These are phyloP conservation scores for Prunus kanzakura DNA, from an alignment of 306 rosid species.

Conservation along the genomic window DNA sequence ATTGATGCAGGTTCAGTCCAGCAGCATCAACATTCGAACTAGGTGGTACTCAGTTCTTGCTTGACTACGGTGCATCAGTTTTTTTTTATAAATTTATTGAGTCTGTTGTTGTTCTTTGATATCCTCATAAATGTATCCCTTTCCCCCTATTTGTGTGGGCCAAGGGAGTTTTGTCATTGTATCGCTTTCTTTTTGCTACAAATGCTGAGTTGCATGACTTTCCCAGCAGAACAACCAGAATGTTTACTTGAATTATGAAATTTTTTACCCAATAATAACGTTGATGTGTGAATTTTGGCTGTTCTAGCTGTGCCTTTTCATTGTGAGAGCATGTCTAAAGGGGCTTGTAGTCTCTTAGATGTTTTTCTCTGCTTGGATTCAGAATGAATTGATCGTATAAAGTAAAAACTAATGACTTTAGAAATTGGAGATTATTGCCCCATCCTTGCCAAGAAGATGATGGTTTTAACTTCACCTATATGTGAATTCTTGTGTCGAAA, in stretches of 20 bases:
- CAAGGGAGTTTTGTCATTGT: constrained; percentile 54
- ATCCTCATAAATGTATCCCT: constrained; percentile 41
- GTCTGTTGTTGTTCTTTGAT: constrained; percentile 7
- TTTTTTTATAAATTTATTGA: neutral
- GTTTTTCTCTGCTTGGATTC: too few species aligned
- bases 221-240: neutral
- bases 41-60: constrained; percentile 20
- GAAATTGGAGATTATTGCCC: too few species aligned
- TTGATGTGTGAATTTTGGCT: neutral
- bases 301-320: neutral
- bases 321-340: neutral
- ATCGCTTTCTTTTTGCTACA: neutral
- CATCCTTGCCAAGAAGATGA: too few species aligned
- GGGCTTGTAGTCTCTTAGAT: too few species aligned
- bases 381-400: too few species aligned
- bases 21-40: neutral
- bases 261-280: neutral
- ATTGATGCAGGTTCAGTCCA: constrained; percentile 3
- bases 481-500: too few species aligned
- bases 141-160: constrained; percentile 71
- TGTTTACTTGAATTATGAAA: neutral
- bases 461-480: too few species aligned
- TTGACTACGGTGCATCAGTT: constrained; percentile 1
- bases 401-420: too few species aligned
- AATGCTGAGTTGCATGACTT: neutral